Evolutionary conservation across 2,329 filamentous ascomycete genomes (phyloP), one percentile per base, ranked within the genome.

Genomic region (Talaromyces atroroseus): DNA sequence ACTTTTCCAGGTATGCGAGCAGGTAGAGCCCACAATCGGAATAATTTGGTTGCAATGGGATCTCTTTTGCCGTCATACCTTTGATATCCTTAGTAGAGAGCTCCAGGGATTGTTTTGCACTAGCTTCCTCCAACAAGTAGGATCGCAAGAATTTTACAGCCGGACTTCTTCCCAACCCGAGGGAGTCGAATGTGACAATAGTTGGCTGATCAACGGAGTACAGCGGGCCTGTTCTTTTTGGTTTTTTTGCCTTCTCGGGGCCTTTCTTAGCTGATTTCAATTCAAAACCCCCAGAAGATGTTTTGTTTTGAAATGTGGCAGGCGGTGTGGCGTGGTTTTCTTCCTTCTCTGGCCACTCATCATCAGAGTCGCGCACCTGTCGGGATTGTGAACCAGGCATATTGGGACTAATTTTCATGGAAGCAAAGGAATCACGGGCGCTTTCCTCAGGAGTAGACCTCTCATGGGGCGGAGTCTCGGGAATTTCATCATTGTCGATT

Each of bases 21-120:
- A 97, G 76, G 64, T 88, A 99, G 0, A 96, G 76, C 8, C 94
- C 94, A 65, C 94, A 99, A 68, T 99, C 94, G 59, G 83, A 92
- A 63, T 81, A 88, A 66, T 99, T 97, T 49, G 83, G 74, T 70
- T 99, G 94, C 59, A 82, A 75, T 0, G 94, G 92, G 14, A 96
- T 86, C 7, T 81, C 78, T 58, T 82, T 87, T 4, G 89, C 89
- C 40, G 84, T 90, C 77, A 89, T 84, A 3, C 82, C 83, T 60
- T 77, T 76, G 54, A 83, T 72, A 11, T 72, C 64, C 5, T 68
- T 70, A n/a, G 71, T 67, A 11, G 76, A 68, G 14, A 81, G 74
- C 5, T 75, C 68, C 59, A 80, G 72, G 14, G 71, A 67, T n/a
- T 76, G 77, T 65, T 84, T 94, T 76, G 73, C 78, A 62, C 79